These are phyloP conservation scores for Alternaria gansuensis DNA, from an alignment of 2,329 filamentous ascomycete species.

Conservation along the genomic window DNA sequence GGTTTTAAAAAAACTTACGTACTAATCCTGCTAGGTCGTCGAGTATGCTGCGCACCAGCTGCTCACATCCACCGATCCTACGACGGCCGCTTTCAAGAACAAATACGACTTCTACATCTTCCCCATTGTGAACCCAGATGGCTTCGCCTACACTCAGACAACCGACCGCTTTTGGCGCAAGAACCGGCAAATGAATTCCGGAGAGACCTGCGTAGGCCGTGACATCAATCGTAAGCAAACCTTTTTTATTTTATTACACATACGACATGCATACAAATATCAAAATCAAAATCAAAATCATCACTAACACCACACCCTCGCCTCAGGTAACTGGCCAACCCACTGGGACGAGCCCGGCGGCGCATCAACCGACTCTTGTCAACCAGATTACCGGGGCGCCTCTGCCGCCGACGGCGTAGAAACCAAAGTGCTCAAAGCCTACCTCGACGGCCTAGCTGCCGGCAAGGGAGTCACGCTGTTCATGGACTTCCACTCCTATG, in stretches of 20 bases:
- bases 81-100: constrained; percentile 59
- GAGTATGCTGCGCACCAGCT: constrained; percentile 52
- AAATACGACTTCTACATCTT: constrained; percentile 71
- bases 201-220: constrained; percentile 47
- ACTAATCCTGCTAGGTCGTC: constrained; percentile 32
- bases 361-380: constrained; percentile 50
- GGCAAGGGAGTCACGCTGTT: constrained; percentile 66
- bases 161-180: constrained; percentile 53
- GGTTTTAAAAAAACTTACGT: too few relatives aligned
- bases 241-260: background rate
- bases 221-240: constrained; percentile 48
- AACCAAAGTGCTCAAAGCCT: constrained; percentile 57
- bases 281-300: background rate
- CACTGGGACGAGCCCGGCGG: constrained; percentile 47
- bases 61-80: constrained; percentile 44
- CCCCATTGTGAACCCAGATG: constrained; percentile 53
- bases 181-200: constrained; percentile 47
- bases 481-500: constrained; percentile 72
- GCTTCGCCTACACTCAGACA: constrained; percentile 52
- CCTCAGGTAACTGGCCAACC: constrained; percentile 48
- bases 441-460: constrained; percentile 56
- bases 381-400: constrained; percentile 50
- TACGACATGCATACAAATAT: background rate
- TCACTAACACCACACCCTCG: background rate
- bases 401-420: constrained; percentile 49